Base-by-base conservation (phyloP, 345 rosid genomes). In the Citropsis articulata region DNA sequence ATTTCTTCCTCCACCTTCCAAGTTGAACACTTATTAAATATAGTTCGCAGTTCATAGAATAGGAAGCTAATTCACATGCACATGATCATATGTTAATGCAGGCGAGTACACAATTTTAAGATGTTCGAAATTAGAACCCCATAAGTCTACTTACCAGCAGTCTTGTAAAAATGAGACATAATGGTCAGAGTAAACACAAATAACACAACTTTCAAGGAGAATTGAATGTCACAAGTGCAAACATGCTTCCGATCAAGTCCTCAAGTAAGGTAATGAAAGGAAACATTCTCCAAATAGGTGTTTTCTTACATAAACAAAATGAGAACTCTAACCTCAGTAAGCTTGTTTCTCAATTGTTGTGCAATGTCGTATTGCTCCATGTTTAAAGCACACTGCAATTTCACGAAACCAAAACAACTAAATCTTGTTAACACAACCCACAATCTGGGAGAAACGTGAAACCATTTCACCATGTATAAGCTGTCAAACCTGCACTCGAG, bases 301-400 rank as follows among this genome's bases (percentile, higher is more conserved):
- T 21, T 30, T 60, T 45, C 35, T 3, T 22, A 38, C 63, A 76
- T 6, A 48, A 64, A 57, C 22, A 59, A 13, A 72, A 66, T 63
- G 60, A 67, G 21, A 71, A 62, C 76, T 18, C 71, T 76, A 82
- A 95, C 99, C 98, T 93, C 98, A 12, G 90, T 85, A 64, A 93
- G 94, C 88, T 93, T 93, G 85, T 87, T 92, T 79, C 99, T 84
- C 61, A 95, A 83, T 72, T 93, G 91, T 70, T 93, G 89, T 35
- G 99, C 98, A 81, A 89, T 84, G 33, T 92, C 98, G 60, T 92
- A 95, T 83, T 95, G 91, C 75, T 95, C 99, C 89, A 87, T 38
- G 65, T 93, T 95, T 83, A 95, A 75, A 42, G 99, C 97, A 81
- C 86, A 91, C 98, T 93, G 89, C 88, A 83, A 85, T 71, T 75